These are phyloP conservation scores for Alliaria petiolata DNA, from an alignment of 345 rosid genomes.

Conservation along the genomic window DNA sequence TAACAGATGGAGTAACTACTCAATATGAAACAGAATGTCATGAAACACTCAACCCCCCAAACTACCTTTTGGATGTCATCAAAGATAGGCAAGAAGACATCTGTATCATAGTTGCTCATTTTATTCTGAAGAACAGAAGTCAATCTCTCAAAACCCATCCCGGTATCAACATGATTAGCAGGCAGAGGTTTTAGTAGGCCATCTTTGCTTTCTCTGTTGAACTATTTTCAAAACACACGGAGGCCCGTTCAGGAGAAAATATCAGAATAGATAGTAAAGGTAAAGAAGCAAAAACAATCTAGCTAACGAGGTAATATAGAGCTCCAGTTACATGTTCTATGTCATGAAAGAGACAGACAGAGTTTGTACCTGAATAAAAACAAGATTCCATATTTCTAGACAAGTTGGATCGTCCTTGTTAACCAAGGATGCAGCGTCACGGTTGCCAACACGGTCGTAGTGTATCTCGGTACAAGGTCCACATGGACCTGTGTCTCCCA, in stretches of 20 bases:
- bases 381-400: constrained; percentile 97
- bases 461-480: too few species aligned
- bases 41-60: background rate
- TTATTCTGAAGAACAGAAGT: constrained; percentile 87
- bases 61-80: constrained; percentile 82
- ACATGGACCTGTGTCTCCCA: too few species aligned
- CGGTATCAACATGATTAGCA: constrained; percentile 98
- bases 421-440: constrained; percentile 78
- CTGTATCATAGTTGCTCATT: constrained; percentile 99
- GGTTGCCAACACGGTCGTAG: background rate
- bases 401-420: constrained; percentile 97
- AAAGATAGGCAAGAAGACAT: constrained; percentile 88
- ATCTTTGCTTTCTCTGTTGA: constrained; percentile 77
- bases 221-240: constrained; percentile 39
- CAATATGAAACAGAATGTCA: background rate
- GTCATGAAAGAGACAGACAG: background rate
- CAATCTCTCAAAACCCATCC: constrained; percentile 95
- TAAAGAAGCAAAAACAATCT: background rate
- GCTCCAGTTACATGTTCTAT: background rate
- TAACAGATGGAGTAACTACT: background rate
- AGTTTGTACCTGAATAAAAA: constrained; percentile 84
- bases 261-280: background rate
- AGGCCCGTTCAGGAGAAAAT: background rate
- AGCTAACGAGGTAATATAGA: background rate
- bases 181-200: constrained; percentile 84